A percentile compares a stretch with the other conserved stretches of the same genome.
phyloP scores from a whole-genome alignment of 2,329 filamentous ascomycete genomes.

The Hyphodiscus sp. region DNA sequence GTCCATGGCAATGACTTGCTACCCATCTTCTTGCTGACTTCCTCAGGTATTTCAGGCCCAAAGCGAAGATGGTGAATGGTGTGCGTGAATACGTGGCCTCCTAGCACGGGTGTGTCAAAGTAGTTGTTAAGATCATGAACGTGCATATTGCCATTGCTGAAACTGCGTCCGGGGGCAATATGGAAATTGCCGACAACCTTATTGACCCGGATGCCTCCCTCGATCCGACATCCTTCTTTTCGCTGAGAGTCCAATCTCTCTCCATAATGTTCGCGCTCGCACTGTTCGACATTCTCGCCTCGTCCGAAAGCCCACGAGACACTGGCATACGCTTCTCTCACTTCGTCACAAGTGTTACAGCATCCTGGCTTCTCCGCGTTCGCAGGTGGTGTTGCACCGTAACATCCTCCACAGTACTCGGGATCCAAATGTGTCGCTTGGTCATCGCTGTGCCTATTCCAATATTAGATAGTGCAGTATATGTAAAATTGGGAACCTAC shows the following conservation, averaged over 20 bases:
- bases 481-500: constrained; percentile 38
- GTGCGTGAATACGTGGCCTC: constrained; percentile 83
- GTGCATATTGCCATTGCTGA: constrained; percentile 95
- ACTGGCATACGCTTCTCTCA: constrained; percentile 85
- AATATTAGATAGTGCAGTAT: constrained; percentile 8
- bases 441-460: constrained; percentile 59
- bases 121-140: constrained; percentile 97
- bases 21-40: constrained; percentile 55
- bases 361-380: constrained; percentile 76
- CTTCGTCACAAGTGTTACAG: constrained; percentile 96
- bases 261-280: constrained; percentile 86
- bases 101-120: constrained; percentile 63
- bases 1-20: constrained; percentile 60
- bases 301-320: constrained; percentile 91
- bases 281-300: constrained; percentile 91
- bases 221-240: constrained; percentile 87
- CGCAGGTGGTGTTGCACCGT: constrained; percentile 69
- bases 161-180: constrained; percentile 89
- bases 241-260: constrained; percentile 84
- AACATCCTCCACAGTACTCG: constrained; percentile 88
- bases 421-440: constrained; percentile 76
- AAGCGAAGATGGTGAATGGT: constrained; percentile 84
- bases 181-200: constrained; percentile 99
- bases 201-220: constrained; percentile 89
- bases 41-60: constrained; percentile 80